These are phyloP conservation scores for Cryptomeria japonica DNA, from an alignment of 75 land plant genomes.

Conservation along the genomic window DNA sequence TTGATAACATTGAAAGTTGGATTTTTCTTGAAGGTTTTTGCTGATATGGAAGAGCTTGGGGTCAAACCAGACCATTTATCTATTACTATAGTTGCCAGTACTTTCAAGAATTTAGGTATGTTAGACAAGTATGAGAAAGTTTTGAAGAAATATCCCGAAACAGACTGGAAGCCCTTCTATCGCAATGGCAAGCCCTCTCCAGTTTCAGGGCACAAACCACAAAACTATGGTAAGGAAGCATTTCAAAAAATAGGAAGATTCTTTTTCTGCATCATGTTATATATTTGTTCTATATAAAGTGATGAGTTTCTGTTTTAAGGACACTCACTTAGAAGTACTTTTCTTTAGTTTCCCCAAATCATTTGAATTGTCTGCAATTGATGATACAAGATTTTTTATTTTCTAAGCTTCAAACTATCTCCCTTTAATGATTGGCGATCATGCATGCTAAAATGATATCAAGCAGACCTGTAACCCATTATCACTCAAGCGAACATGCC, in stretches of 20 bases:
- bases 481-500: not conserved
- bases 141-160: constrained; percentile 67
- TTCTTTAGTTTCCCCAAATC: not conserved
- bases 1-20: not conserved
- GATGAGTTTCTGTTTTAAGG: not conserved
- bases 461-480: not conserved
- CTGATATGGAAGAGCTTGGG: constrained; percentile 98
- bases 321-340: not conserved
- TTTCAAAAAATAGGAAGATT: not conserved
- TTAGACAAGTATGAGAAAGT: constrained; percentile 66
- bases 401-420: not conserved
- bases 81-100: constrained; percentile 64
- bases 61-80: constrained; percentile 53
- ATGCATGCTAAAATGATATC: not conserved
- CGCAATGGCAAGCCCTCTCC: constrained; percentile 53
- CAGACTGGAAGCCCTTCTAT: constrained; percentile 60
- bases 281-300: not conserved
- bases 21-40: constrained; percentile 61
- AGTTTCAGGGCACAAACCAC: constrained; percentile 12
- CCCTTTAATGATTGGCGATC: not conserved
- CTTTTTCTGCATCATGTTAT: not conserved
- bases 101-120: constrained; percentile 72
- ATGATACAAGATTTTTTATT: not conserved
- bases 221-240: not conserved
- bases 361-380: not conserved